Evolutionary conservation across 2,329 filamentous ascomycete genomes (phyloP), one percentile per base, ranked within the genome.

Genomic region (Calonectria montana): DNA sequence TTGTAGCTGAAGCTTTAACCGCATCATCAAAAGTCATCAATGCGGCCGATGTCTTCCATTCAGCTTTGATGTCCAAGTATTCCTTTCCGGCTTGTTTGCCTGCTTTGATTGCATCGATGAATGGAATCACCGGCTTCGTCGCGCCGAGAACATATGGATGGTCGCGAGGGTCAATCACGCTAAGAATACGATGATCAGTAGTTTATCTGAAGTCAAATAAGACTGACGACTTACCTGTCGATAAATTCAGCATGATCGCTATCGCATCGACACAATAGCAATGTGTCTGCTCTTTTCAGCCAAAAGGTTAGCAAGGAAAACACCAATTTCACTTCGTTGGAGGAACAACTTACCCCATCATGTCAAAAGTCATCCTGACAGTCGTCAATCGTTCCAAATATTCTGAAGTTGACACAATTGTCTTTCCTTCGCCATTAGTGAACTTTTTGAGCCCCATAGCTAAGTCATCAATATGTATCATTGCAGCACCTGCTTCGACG

Each of bases 21-120:
- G 39, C 57, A n/a, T 62, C 57, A 16, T 62, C 57, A 31, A 62
- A 62, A 4, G 57, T 62, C 57, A 62, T 62, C 9, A 62, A n/a
- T 4, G 37, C 18, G 13, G 57, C 57, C 5, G 23, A 29, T 8
- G 16, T 7, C 18, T 62, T 62, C 57, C 57, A 62, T 9, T 62
- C 57, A 18, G 8, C 3, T 27, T 62, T 62, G 25, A 45, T 43
- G 3, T 43, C 23, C 4, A 27, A 45, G 53, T 59, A 59, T 15
- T 12, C 9, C 12, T 59, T 59, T 4, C 53, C 53, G 21, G 53
- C 53, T 27, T 59, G n/a, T 59, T 35, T 21, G 4, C 53, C 53
- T 13, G 39, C 35, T 25, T 59, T 21, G 2, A 59, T 59, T n/a
- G 53, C 53, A 4, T 59, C 21, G 15, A 59, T 39, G 5, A 59